These are phyloP conservation scores for Hirsutella rhossiliensis DNA, from an alignment of 2,329 filamentous ascomycete genomes.

Conservation along the genomic window DNA sequence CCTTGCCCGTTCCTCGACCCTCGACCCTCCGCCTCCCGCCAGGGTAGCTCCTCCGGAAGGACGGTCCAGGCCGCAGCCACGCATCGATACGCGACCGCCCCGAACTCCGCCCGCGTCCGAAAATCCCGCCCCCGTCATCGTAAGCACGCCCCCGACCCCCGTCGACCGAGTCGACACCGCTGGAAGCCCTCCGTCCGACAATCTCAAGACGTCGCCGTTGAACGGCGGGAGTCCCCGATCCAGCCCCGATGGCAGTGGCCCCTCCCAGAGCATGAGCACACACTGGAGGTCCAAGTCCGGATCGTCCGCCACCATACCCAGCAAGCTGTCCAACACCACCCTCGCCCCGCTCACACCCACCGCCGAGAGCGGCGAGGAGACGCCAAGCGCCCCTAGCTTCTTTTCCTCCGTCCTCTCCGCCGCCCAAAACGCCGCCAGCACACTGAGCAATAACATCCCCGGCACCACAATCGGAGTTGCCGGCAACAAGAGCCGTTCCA, in stretches of 20 bases:
- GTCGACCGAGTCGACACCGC: slow-evolving; percentile 27
- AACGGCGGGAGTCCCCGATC: slow-evolving; percentile 12
- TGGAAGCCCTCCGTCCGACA: slow-evolving; percentile 13
- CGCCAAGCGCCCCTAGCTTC: slow-evolving; percentile 56
- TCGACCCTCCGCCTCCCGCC: slow-evolving; percentile 17
- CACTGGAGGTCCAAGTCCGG: slow-evolving; percentile 46
- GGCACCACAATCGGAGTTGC: slow-evolving; percentile 48
- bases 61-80: slow-evolving; percentile 15
- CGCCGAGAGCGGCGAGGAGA: slow-evolving; percentile 51
- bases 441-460: slow-evolving; percentile 60
- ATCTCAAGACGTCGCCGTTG: slow-evolving; percentile 14
- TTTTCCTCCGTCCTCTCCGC: slow-evolving; percentile 90
- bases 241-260: slow-evolving; percentile 43
- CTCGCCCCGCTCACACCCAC: slow-evolving; percentile 65
- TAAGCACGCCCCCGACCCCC: slow-evolving; percentile 56
- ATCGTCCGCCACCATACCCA: slow-evolving; percentile 51
- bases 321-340: slow-evolving; percentile 74
- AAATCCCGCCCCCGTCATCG: slow-evolving; percentile 39
- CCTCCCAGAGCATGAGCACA: slow-evolving; percentile 60
- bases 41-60: slow-evolving; percentile 15
- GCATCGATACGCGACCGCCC: slow-evolving; percentile 23
- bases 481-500: slow-evolving; percentile 22
- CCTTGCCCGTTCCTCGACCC: slow-evolving; percentile 5
- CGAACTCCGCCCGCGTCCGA: slow-evolving; percentile 36
- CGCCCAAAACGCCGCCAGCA: slow-evolving; percentile 81